Evolutionary conservation across 2,329 filamentous ascomycete species (phyloP), one percentile per base, ranked within the genome.

Genomic region (Aaosphaeria pasadenensis): DNA sequence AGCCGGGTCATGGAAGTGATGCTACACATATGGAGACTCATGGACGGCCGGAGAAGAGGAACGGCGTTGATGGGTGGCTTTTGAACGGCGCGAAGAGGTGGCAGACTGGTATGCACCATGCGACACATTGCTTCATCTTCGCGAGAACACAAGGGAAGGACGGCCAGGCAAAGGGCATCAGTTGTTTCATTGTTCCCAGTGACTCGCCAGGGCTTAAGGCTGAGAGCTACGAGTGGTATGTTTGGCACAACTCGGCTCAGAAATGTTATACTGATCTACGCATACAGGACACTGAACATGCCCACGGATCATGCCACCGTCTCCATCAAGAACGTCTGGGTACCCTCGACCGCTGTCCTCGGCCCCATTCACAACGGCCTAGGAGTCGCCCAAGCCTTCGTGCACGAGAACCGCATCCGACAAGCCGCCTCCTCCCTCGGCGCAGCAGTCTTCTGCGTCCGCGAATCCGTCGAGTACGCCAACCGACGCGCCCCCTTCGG

Each of bases 361-460:
- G 82, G 82, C 0, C 69, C 71, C 1, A 55, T 78, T 7, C 77
- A 80, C 51, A 71, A 75, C 39, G 82, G 82, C 7, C 74, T 86
- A 5, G 75, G 77, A 24, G 79, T 86, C 43, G 82, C 83, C 1
- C 82, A 85, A 68, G 82, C 82, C 2, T 85, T 86, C 62, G 81
- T 84, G 3, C 81, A 85, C 63, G 82, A 86, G 59, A 85, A 85
- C 63, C 77, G 82, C 40, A 81, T 85, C 56, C 76, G 83, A n/a
- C 82, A 86, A 68, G 82, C 82, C 1, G 81, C 82, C 1, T 81
- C 77, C 6, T 82, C 78, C 1, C 77, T 82, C 38, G 81, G 82
- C 39, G 77, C 82, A 1, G 81, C 83, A 6, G 70, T 76, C 42
- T 86, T 79, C 67, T 86, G 83, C 64, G 74, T 85, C 45, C 76